Conservation (phyloP, 169 alveolate species). For the Plasmodium knowlesi region DNA sequence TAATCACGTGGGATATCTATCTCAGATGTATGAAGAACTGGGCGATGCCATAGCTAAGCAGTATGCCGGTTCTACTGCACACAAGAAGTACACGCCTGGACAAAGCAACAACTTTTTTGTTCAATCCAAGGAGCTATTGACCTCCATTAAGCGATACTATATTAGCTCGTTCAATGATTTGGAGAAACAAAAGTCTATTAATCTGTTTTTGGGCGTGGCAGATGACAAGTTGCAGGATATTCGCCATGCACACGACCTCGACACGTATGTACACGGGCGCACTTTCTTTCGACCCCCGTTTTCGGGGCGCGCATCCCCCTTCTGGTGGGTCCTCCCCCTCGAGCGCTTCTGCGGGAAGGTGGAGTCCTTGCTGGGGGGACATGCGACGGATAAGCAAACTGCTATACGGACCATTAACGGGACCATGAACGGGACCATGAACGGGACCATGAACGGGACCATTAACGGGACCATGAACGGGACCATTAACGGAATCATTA, state of each 20-base stretch:
- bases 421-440: too few species aligned
- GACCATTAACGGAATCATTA: too few species aligned
- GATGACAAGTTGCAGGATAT: slow-evolving; percentile 19
- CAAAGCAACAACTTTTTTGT: slow-evolving; percentile 71
- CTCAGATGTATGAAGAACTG: slow-evolving; percentile 77
- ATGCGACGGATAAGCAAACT: too few species aligned
- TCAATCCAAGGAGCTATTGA: slow-evolving; percentile 80
- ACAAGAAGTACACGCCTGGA: slow-evolving; percentile 80
- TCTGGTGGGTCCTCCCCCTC: slow-evolving; percentile 65
- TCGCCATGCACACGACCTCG: slow-evolving; percentile 24
- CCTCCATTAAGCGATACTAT: slow-evolving; percentile 81
- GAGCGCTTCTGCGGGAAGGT: slow-evolving; percentile 21
- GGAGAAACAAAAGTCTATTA: slow-evolving; percentile 80
- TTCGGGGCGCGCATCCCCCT: neutral
- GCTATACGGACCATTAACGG: too few species aligned
- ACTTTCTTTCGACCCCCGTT: neutral
- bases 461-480: too few species aligned
- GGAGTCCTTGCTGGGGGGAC: slow-evolving; percentile 1
- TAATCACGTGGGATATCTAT: slow-evolving; percentile 55
- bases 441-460: too few species aligned
- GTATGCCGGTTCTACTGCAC: slow-evolving; percentile 86
- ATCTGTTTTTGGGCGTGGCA: slow-evolving; percentile 78
- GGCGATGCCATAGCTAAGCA: slow-evolving; percentile 85
- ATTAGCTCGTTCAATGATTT: slow-evolving; percentile 80
- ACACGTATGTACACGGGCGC: slow-evolving; percentile 12